Evolutionary conservation across 176 grass and related monocot species (phyloP).

Genomic region (Rhynchospora pubera): DNA sequence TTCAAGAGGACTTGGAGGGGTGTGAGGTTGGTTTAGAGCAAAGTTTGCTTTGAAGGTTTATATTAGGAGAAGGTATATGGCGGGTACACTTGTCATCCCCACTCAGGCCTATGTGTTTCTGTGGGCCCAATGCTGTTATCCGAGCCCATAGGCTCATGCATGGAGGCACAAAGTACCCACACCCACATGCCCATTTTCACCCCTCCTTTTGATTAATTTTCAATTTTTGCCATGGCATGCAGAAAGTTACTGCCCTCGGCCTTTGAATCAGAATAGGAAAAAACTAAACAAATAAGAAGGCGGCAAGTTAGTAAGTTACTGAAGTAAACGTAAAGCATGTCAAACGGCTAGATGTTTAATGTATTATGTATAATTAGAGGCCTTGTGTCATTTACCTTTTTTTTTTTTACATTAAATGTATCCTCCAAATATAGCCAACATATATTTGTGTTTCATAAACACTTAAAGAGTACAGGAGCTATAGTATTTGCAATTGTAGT

Average conservation of each 20-base stretch:
- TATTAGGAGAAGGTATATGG: neutral
- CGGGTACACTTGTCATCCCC: slow-evolving; percentile 5
- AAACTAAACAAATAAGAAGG: too few species aligned
- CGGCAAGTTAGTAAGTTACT: neutral
- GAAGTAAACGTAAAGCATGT: neutral
- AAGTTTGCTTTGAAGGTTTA: slow-evolving; percentile 9
- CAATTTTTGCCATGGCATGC: neutral
- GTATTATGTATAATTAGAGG: neutral
- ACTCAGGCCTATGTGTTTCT: neutral
- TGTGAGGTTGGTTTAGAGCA: neutral
- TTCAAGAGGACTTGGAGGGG: slow-evolving; percentile 14
- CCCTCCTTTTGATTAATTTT: neutral
- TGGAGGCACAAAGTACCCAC: slow-evolving; percentile 13
- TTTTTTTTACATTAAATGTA: too few species aligned
- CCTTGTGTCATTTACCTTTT: neutral
- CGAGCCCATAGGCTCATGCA: neutral
- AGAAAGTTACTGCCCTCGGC: too few species aligned
- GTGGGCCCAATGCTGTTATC: slow-evolving; percentile 16
- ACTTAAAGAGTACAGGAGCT: neutral
- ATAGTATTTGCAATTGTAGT: neutral
- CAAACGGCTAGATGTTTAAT: neutral
- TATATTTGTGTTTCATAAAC: neutral
- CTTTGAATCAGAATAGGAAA: too few species aligned
- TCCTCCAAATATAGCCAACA: neutral
- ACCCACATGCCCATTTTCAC: slow-evolving; percentile 4